Conservation (phyloP, 2,329 filamentous ascomycete genomes). For the Rhynchosporium agropyri region DNA sequence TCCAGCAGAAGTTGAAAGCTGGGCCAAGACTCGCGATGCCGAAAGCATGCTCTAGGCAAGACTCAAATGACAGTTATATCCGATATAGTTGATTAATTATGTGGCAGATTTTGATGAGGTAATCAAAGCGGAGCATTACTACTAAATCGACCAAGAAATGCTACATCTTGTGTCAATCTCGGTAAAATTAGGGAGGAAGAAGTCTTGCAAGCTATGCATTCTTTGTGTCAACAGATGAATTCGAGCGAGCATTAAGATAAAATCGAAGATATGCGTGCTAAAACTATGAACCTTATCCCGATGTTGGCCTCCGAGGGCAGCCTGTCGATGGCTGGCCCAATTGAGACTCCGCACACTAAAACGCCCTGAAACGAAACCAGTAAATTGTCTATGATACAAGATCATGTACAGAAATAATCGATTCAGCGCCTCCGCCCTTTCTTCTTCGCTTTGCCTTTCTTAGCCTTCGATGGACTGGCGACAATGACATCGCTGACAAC, state of each 20-base stretch:
- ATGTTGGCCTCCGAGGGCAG: conserved; percentile 10
- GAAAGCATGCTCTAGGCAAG: not conserved
- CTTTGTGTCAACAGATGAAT: too few relatives aligned
- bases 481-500: conserved; percentile 18
- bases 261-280: conserved; percentile 4
- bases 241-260: conserved; percentile 9
- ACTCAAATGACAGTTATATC: too few relatives aligned
- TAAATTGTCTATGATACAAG: conserved; percentile 34
- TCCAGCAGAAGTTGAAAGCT: not conserved
- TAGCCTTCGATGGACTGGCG: conserved; percentile 30
- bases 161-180: not conserved
- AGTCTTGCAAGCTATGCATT: not conserved
- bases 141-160: too few relatives aligned
- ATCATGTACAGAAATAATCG: conserved; percentile 31
- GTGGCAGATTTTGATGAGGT: too few relatives aligned
- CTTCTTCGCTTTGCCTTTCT: conserved; percentile 37
- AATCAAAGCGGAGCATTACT: too few relatives aligned
- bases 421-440: conserved; percentile 28
- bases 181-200: not conserved
- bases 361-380: conserved; percentile 12
- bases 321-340: not conserved
- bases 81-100: too few relatives aligned
- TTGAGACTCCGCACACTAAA: conserved; percentile 15
- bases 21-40: not conserved
- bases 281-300: conserved; percentile 3